phyloP scores from a whole-genome alignment of 257 asterid genomes.

The Solanum gracilifrons region DNA sequence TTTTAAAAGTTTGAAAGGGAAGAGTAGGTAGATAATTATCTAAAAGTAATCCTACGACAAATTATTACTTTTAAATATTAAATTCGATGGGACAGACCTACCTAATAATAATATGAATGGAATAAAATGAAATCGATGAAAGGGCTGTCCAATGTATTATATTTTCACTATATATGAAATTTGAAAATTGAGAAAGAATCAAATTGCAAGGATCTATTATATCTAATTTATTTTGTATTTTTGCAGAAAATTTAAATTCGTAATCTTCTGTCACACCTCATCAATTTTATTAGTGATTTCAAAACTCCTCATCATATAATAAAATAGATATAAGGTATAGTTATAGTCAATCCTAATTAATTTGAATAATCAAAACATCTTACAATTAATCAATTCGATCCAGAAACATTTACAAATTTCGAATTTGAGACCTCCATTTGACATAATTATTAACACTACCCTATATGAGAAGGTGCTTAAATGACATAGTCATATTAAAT shows the following conservation, averaged over 20 bases:
- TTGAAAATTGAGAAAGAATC: background rate
- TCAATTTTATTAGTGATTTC: background rate
- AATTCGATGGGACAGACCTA: background rate
- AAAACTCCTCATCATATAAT: background rate
- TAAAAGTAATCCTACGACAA: background rate
- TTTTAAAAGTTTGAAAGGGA: background rate
- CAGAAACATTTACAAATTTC: rapidly evolving
- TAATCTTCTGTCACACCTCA: background rate
- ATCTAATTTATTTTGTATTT: background rate
- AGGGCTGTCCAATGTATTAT: background rate
- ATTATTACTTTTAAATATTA: background rate
- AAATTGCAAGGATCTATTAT: background rate
- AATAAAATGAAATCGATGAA: background rate
- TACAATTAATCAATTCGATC: too few species aligned
- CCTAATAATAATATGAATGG: background rate
- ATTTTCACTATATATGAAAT: background rate
- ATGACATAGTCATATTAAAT: background rate
- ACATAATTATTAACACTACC: background rate
- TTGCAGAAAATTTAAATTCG: rapidly evolving
- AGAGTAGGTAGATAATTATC: background rate
- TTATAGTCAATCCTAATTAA: background rate
- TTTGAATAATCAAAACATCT: background rate
- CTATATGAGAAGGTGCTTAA: background rate
- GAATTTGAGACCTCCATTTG: background rate
- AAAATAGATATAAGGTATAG: background rate